Evolutionary conservation across 1,284 basidiomycete genomes (phyloP), one percentile per base, ranked within the genome.

Genomic region (Leccinum pachyderme): DNA sequence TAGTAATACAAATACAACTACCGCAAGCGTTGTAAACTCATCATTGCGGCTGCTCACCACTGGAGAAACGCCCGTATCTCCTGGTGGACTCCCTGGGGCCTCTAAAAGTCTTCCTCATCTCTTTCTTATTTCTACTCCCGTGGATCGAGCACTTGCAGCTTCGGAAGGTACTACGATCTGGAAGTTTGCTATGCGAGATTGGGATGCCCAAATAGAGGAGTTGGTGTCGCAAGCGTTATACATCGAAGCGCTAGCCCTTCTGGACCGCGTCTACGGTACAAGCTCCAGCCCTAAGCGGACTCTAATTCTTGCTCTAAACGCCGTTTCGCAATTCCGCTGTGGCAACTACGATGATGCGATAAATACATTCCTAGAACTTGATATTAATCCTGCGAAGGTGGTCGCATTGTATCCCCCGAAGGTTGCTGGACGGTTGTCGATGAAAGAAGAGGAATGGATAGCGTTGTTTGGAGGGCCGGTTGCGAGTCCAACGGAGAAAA

Each of bases 361-460:
- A 18, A 18, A 18, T 18, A 18, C 18, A 18, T 18, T 18, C 18
- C 18, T 18, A 18, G 18, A 18, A 18, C 18, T 18, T 18, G 18
- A 18, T 18, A 18, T 93, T 59, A 96, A 97, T 65, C 96, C 96
- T 0, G 93, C 94, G 2, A 93, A 95, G 66, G 92, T 99, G 1
- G 82, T 99, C 12, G 90, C 95, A 1, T 76, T 98, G 4, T 99
- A 92, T 70, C 92, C 94, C 0, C 81, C 89, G 47, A 77, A 77
- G 15, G 83, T 99, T 2, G 82, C 94, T 0, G 96, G 96, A 4
- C 78, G 89, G 31, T 73, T 98, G 11, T 78, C 86, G 12, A 81
- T 89, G 0, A 81, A 86, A 13, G 80, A 74, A 33, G 80, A 85
- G 1, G 76, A 80, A n/a, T 96, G 95, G 92, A 88, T 95, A 67